These are phyloP conservation scores for Diplodia mutila DNA, from an alignment of 2,329 filamentous ascomycete genomes.

Conservation along the genomic window DNA sequence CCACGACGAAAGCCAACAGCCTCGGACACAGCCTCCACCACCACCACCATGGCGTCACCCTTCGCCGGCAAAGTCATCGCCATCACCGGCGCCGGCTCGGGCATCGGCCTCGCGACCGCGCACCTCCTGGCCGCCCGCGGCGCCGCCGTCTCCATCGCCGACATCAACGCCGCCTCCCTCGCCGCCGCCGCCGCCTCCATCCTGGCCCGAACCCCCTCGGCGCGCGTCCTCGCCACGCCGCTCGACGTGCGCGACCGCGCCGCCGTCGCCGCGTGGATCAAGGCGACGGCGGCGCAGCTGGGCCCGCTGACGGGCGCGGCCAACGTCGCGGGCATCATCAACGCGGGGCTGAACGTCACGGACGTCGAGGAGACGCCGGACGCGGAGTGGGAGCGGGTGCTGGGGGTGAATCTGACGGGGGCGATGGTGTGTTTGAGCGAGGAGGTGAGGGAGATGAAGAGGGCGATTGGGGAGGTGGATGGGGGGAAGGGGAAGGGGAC, in stretches of 20 bases:
- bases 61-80: constrained; percentile 16
- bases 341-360: constrained; percentile 33
- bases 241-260: constrained; percentile 55
- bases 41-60: no score
- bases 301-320: constrained; percentile 60
- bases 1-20: no score
- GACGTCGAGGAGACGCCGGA: constrained; percentile 38
- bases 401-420: constrained; percentile 45
- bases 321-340: constrained; percentile 55
- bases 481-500: constrained; percentile 30
- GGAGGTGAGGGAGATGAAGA: constrained; percentile 47
- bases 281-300: constrained; percentile 50
- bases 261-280: constrained; percentile 58
- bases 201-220: constrained; percentile 29
- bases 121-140: constrained; percentile 39
- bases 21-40: no score
- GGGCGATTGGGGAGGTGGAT: constrained; percentile 2
- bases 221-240: constrained; percentile 41
- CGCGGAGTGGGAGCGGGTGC: constrained; percentile 46
- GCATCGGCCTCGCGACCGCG: constrained; percentile 43
- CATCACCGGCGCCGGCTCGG: constrained; percentile 44
- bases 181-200: constrained; percentile 33
- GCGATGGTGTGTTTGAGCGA: constrained; percentile 45
- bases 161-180: constrained; percentile 37
- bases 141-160: constrained; percentile 43